A percentile compares a stretch with the other conserved stretches of the same genome.
Evolutionary conservation across 441 rosid genomes (phyloP).

Genomic region (Erodium trifolium): DNA sequence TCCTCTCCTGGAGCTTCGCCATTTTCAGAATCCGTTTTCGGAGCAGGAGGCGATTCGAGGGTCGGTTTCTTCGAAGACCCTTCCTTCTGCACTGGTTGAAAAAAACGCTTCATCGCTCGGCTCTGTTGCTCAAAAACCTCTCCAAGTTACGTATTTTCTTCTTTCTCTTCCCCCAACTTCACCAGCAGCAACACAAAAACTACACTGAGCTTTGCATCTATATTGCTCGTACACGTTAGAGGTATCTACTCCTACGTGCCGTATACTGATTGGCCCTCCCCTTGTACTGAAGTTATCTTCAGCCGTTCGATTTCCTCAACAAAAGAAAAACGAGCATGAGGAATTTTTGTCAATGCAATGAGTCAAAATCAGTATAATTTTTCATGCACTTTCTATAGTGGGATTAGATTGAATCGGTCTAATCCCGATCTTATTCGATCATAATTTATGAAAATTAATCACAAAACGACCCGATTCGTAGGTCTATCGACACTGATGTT

Average conservation of each 20-base stretch:
- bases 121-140: slow-evolving; percentile 11
- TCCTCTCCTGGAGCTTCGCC: slow-evolving; percentile 19
- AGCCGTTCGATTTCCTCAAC: no score
- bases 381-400: no score
- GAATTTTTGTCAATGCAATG: no score
- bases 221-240: not conserved
- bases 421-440: no score
- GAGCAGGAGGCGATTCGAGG: slow-evolving; percentile 23
- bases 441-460: no score
- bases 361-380: no score
- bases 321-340: no score
- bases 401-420: no score
- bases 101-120: slow-evolving; percentile 69
- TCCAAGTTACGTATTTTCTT: not conserved
- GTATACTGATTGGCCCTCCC: not conserved
- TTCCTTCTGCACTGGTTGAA: slow-evolving; percentile 78
- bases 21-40: slow-evolving; percentile 23
- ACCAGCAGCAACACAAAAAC: not conserved
- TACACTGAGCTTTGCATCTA: not conserved
- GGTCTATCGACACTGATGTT: no score
- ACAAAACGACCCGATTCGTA: no score
- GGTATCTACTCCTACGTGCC: not conserved
- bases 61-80: slow-evolving; percentile 66
- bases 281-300: no score
- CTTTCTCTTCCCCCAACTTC: slow-evolving; percentile 2